Percentiles rank a stretch among this genome's conserved stretches.
Conservation (phyloP, 2,329 filamentous ascomycete species). For the Diplocarpon mali region DNA sequence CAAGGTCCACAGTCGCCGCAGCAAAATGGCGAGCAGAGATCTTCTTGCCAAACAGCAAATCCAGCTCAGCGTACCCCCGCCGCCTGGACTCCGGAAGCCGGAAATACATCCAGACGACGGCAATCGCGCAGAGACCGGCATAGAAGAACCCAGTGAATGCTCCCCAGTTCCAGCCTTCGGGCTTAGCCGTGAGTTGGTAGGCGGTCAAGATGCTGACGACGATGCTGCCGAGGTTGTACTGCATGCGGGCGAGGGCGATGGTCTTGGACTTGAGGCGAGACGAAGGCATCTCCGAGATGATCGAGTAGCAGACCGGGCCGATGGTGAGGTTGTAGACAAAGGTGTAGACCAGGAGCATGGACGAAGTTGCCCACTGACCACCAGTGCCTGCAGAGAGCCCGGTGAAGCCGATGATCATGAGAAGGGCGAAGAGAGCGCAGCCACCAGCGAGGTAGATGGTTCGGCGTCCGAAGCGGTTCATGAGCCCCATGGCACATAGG, state of each 20-base stretch:
- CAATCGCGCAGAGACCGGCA: constrained; percentile 30
- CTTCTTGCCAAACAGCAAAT: constrained; percentile 5
- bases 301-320: constrained; percentile 32
- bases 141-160: constrained; percentile 32
- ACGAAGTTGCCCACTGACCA: constrained; percentile 31
- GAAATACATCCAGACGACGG: constrained; percentile 29
- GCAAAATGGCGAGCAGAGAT: constrained; percentile 4
- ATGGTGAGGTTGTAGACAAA: constrained; percentile 34
- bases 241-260: constrained; percentile 27
- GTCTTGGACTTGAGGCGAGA: constrained; percentile 23
- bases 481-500: constrained; percentile 38
- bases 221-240: constrained; percentile 29
- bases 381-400: constrained; percentile 30
- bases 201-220: constrained; percentile 46
- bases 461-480: constrained; percentile 37
- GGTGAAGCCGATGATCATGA: constrained; percentile 37
- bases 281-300: constrained; percentile 33
- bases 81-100: constrained; percentile 31
- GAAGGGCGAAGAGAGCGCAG: constrained; percentile 29
- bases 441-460: constrained; percentile 39
- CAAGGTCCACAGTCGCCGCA: neutral
- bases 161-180: constrained; percentile 27
- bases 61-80: constrained; percentile 8
- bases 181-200: constrained; percentile 49
- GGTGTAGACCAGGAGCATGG: constrained; percentile 31